phyloP scores from a whole-genome alignment of 2,329 filamentous ascomycete genomes.

The Microcyclospora pomicola region DNA sequence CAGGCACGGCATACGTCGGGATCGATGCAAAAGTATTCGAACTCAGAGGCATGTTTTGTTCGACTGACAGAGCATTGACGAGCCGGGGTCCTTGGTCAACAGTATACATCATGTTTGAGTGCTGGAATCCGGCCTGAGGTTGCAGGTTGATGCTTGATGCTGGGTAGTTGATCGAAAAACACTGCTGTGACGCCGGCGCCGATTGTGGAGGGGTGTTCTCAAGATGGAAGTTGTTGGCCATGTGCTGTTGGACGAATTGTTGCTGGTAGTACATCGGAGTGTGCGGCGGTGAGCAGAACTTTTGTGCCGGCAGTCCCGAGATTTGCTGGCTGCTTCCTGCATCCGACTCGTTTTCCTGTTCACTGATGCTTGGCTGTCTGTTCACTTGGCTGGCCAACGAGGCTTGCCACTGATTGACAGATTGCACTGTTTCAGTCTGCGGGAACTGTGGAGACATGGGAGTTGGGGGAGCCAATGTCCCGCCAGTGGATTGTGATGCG shows the following conservation, averaged over 20 bases:
- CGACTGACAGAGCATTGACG: neutral
- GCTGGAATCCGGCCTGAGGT: slow-evolving; percentile 20
- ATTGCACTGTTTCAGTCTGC: slow-evolving; percentile 11
- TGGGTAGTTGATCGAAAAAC: slow-evolving; percentile 17
- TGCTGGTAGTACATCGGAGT: slow-evolving; percentile 26
- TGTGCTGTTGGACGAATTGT: slow-evolving; percentile 19
- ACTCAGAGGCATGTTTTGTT: neutral
- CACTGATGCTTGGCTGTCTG: slow-evolving; percentile 28
- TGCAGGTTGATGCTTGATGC: too few species aligned
- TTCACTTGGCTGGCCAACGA: slow-evolving; percentile 14
- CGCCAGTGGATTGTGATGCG: slow-evolving; percentile 16
- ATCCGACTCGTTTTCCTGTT: slow-evolving; percentile 22
- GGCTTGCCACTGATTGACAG: slow-evolving; percentile 29
- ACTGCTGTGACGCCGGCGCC: slow-evolving; percentile 35
- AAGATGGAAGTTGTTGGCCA: slow-evolving; percentile 22
- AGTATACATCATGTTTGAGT: slow-evolving; percentile 7
- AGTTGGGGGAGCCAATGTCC: slow-evolving; percentile 33
- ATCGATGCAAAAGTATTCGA: slow-evolving; percentile 5
- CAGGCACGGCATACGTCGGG: slow-evolving; percentile 5
- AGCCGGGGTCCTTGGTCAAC: neutral
- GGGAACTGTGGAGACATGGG: slow-evolving; percentile 32
- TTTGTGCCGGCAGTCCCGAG: slow-evolving; percentile 10
- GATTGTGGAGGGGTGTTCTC: slow-evolving; percentile 38
- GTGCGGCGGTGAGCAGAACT: slow-evolving; percentile 31
- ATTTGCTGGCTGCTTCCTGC: neutral